Evolutionary conservation across 805 yeast species (phyloP), one percentile per base, ranked within the genome.

Genomic region (Nakazawaea ishiwadae): DNA sequence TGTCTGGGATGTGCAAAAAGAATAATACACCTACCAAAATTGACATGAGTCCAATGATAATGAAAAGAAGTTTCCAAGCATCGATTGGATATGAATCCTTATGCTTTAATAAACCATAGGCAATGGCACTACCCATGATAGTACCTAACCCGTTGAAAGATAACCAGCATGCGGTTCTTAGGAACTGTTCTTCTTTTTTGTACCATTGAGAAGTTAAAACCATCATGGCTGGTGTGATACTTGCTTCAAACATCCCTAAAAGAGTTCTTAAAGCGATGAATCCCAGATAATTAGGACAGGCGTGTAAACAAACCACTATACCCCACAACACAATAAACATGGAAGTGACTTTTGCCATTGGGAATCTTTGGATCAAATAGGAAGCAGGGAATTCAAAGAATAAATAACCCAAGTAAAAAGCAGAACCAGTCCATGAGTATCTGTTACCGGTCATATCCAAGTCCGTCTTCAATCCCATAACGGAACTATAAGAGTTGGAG

Each of bases 21-120:
- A 77, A 64, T 9, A 69, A 40, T 9, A 71, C 39, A 5, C 84
- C 84, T 12, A 76, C 51, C 9, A 71, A 51, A 5, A 79, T 56
- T 2, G 87, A 80, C 43, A 77, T 66, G 6, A 67, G 54, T 12
- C 93, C 95, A 31, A 75, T 69, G 23, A 81, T 64, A 36, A 84
- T 60, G 53, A 72, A 84, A 3, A 80, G 55, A 11, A 76, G 55
- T 52, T 73, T 77, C 90, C 90, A 84, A 3, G 81, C 66, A 3
- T 58, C 65, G 4, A 78, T 31, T 18, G 58, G 20, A 64, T 39
- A 55, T 67, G 74, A 7, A 53, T 49, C 52, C 16, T 31, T 40
- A 55, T 61, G 48, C 70, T 63, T 45, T 45, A 66, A 60, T 39
- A 77, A 52, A 12, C 77, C 79, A 48, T 75, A 75, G 5, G 81